A percentile compares a stretch with the other conserved stretches of the same genome.
Evolutionary conservation across 345 rosid genomes (phyloP).

Genomic region (Syzygium aqueum): DNA sequence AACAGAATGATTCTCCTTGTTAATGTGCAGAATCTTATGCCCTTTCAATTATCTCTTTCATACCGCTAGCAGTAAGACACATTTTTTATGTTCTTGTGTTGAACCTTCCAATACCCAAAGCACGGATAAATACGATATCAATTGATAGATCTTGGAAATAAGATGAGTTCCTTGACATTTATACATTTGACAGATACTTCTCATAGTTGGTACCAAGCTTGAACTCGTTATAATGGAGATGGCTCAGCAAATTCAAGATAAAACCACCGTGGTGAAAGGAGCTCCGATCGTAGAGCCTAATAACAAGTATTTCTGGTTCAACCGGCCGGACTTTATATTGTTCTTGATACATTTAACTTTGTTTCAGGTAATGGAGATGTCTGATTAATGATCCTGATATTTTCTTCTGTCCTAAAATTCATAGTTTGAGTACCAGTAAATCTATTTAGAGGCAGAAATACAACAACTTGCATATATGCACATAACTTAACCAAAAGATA

Average conservation of each 20-base stretch:
- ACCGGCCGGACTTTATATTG: constrained; percentile 26
- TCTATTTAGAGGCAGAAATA: background rate
- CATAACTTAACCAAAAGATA: background rate
- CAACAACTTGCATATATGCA: background rate
- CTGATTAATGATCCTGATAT: background rate
- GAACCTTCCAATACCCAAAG: background rate
- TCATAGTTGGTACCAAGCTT: constrained; percentile 30
- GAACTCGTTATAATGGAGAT: constrained; percentile 32
- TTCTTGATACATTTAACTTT: constrained; percentile 29
- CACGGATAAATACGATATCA: background rate
- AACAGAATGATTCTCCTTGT: background rate
- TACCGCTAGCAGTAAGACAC: constrained; percentile 20
- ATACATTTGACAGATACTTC: constrained; percentile 11
- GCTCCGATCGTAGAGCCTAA: constrained; percentile 28
- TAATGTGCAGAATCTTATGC: constrained; percentile 18
- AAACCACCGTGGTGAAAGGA: constrained; percentile 28
- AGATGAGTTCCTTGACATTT: background rate
- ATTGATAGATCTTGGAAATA: background rate
- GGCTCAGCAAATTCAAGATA: constrained; percentile 32
- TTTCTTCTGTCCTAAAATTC: background rate
- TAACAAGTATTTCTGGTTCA: constrained; percentile 37
- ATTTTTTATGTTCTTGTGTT: background rate
- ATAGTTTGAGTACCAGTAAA: background rate
- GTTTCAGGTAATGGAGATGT: constrained; percentile 18
- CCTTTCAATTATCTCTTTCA: constrained; percentile 13